These are phyloP conservation scores for Powellomyces hirtus DNA, from an alignment of 192 early-diverging fungal species.

Conservation along the genomic window DNA sequence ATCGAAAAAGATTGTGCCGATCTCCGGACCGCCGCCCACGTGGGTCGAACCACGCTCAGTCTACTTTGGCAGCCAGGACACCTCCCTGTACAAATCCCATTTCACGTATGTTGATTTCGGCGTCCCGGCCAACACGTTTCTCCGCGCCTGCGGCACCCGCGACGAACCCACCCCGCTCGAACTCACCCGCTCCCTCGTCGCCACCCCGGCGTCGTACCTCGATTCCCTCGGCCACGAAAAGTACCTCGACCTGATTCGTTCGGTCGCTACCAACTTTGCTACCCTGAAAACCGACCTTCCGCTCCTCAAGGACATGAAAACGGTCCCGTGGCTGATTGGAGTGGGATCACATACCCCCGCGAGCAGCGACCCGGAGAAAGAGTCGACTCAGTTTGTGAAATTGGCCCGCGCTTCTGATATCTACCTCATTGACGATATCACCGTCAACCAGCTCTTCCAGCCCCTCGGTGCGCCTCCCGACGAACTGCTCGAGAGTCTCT, in stretches of 20 bases:
- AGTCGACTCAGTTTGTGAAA: constrained; percentile 46
- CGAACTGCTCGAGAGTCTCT: constrained; percentile 62
- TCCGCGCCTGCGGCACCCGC: constrained; percentile 80
- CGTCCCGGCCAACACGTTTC: constrained; percentile 65
- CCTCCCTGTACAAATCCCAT: constrained; percentile 3
- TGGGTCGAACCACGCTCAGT: constrained; percentile 13
- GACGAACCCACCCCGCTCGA: constrained; percentile 75
- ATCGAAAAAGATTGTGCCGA: background rate
- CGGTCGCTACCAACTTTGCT: constrained; percentile 67
- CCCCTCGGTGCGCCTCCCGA: constrained; percentile 76
- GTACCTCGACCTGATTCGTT: constrained; percentile 69
- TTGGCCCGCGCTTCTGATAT: constrained; percentile 71
- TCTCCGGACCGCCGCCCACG: background rate
- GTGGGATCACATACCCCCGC: constrained; percentile 37
- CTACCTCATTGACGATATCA: constrained; percentile 76
- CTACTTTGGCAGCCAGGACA: constrained; percentile 3
- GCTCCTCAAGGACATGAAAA: constrained; percentile 60
- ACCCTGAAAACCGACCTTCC: constrained; percentile 36
- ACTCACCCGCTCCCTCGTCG: constrained; percentile 62
- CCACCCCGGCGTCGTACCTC: constrained; percentile 56
- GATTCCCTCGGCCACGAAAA: constrained; percentile 56
- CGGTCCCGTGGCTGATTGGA: constrained; percentile 65
- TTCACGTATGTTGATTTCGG: constrained; percentile 64
- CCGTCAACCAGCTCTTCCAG: constrained; percentile 67
- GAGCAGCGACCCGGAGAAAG: constrained; percentile 27